Percentiles rank a stretch among this genome's conserved stretches.
These are phyloP conservation scores for Rhamnella rubrinervis DNA, from an alignment of 331 rosid genomes.

Conservation along the genomic window DNA sequence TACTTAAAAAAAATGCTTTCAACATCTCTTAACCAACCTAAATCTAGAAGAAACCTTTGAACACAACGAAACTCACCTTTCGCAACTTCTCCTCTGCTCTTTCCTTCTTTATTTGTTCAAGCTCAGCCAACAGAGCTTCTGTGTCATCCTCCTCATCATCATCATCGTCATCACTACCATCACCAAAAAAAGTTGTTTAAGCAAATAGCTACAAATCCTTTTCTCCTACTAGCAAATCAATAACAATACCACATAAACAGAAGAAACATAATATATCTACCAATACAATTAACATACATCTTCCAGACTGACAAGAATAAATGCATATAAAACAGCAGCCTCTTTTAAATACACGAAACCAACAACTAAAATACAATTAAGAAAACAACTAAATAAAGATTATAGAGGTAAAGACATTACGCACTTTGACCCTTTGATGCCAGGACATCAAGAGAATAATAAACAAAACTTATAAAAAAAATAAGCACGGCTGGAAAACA, in stretches of 20 bases:
- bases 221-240: background rate
- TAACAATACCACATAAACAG: background rate
- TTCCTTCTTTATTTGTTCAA: conserved; percentile 94
- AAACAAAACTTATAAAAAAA: background rate
- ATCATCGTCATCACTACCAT: conserved; percentile 50
- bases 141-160: conserved; percentile 79
- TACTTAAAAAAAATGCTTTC: background rate
- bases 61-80: conserved; percentile 42
- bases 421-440: no score
- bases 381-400: background rate
- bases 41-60: background rate
- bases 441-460: background rate
- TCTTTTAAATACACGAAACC: background rate
- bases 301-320: background rate
- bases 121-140: conserved; percentile 88
- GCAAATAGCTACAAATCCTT: background rate
- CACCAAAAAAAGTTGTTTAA: background rate
- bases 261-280: background rate
- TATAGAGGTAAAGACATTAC: background rate
- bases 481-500: background rate
- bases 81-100: conserved; percentile 87
- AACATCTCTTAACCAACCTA: background rate
- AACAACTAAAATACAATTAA: background rate
- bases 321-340: no score
- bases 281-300: background rate